These are phyloP conservation scores for Solanum dulcamara DNA, from an alignment of 257 asterid genomes.

Conservation along the genomic window DNA sequence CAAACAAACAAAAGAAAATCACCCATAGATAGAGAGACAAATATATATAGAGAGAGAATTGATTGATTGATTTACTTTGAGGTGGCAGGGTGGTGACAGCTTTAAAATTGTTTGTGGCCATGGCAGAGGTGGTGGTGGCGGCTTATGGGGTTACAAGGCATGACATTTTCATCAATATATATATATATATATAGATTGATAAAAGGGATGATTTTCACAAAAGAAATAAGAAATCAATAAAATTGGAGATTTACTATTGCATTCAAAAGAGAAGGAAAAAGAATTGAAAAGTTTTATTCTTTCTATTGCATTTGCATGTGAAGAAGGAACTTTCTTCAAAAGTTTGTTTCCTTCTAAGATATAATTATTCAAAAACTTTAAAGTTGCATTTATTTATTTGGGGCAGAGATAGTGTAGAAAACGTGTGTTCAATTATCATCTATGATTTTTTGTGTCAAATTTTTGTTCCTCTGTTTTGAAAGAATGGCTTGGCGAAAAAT, in stretches of 20 bases:
- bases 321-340: neutral
- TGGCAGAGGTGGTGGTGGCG: neutral
- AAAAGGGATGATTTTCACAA: neutral
- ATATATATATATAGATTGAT: neutral
- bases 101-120: neutral
- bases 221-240: neutral
- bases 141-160: neutral
- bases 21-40: too few species aligned
- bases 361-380: neutral
- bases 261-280: too few species aligned
- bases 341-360: neutral
- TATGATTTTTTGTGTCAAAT: neutral
- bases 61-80: neutral
- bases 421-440: neutral
- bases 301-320: neutral
- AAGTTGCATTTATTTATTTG: neutral
- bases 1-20: too few species aligned
- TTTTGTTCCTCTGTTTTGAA: neutral
- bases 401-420: neutral
- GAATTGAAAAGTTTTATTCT: too few species aligned
- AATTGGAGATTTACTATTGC: too few species aligned
- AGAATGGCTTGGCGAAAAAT: neutral
- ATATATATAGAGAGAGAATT: neutral
- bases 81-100: neutral
- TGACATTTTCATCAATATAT: neutral